Evolutionary conservation across 2,329 filamentous ascomycete species (phyloP), one percentile per base, ranked within the genome.

Genomic region (Metarhizium sp.): DNA sequence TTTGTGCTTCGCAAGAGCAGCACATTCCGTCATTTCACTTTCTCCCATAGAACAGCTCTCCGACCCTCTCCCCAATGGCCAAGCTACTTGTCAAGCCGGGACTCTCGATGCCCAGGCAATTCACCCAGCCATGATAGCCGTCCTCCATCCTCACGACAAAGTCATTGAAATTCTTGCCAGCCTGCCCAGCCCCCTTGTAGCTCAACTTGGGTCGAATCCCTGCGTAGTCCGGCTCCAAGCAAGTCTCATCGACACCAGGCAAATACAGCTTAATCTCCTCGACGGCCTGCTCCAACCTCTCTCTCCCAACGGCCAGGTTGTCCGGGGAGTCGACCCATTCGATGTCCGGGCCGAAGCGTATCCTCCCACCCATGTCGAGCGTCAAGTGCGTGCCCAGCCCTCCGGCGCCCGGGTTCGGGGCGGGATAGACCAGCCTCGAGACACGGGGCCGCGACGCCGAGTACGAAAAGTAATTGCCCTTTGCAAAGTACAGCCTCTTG

Each of bases 391-490:
- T 97, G 50, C 94, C 94, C 0, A 99, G 75, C 0, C 94, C 92
- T 52, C 84, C 92, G 25, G 86, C 81, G 2, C 92, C 92, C 0
- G 91, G 87, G 8, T 88, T 77, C 0, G 92, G 91, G 0, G 88
- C 91, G 0, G 94, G 94, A 66, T 97, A 99, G 52, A 99, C 78
- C 25, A 99, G 81, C 0, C 87, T 89, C 2, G 72, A 75, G 11
- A 92, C 83, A 34, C 64, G 67, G 0, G 90, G 92, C 1, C 66
- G 66, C 0, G 85, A 81, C 1, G 82, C 75, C 0, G 79, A 72
- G 73, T 96, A 97, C 34, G 86, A 88, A 73, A 95, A 97, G 75
- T 99, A 99, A 58, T 90, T 92, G 1, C 94, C 94, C 74, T 99
- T 99, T 57, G 92, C 92, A 72, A 87, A 97, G 75, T 82, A 88